Conservation (phyloP, 805 yeast species). For the Starmerella ratchasimensis region DNA sequence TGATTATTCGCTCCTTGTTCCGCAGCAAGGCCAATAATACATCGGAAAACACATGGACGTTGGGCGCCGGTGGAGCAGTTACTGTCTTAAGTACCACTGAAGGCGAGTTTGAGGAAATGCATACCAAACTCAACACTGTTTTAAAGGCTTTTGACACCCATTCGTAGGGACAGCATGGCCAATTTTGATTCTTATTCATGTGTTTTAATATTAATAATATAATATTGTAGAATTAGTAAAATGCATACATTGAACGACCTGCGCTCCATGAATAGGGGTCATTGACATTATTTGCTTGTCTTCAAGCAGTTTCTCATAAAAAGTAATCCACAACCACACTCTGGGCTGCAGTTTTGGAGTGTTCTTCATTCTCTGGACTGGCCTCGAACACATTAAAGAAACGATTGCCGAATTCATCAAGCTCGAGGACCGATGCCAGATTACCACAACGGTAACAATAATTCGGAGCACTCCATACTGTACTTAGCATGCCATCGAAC, state of each 20-base stretch:
- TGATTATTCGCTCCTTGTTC: constrained; percentile 72
- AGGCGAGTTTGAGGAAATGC: constrained; percentile 90
- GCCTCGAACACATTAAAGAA: constrained; percentile 91
- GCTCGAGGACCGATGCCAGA: constrained; percentile 90
- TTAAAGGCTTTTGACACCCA: constrained; percentile 6
- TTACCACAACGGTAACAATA: constrained; percentile 96
- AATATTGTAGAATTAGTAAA: not conserved
- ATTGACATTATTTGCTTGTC: not conserved
- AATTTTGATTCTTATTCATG: too few relatives aligned
- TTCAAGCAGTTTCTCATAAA: constrained; percentile 5
- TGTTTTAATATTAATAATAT: not conserved
- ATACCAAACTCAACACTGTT: constrained; percentile 44
- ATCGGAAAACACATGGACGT: constrained; percentile 43
- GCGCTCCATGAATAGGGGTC: not conserved
- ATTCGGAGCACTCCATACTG: constrained; percentile 98
- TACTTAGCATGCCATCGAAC: constrained; percentile 79
- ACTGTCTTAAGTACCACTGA: constrained; percentile 72
- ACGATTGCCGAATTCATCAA: constrained; percentile 51
- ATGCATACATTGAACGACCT: not conserved
- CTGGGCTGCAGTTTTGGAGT: constrained; percentile 22
- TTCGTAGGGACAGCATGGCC: not conserved
- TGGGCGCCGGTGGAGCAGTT: constrained; percentile 98
- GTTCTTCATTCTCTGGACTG: constrained; percentile 77
- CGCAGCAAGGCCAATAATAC: constrained; percentile 25
- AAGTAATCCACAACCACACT: constrained; percentile 21